Percentiles rank a stretch among this genome's conserved stretches.
Conservation (phyloP, 1,284 basidiomycete genomes). For the Boletus holoroseus region DNA sequence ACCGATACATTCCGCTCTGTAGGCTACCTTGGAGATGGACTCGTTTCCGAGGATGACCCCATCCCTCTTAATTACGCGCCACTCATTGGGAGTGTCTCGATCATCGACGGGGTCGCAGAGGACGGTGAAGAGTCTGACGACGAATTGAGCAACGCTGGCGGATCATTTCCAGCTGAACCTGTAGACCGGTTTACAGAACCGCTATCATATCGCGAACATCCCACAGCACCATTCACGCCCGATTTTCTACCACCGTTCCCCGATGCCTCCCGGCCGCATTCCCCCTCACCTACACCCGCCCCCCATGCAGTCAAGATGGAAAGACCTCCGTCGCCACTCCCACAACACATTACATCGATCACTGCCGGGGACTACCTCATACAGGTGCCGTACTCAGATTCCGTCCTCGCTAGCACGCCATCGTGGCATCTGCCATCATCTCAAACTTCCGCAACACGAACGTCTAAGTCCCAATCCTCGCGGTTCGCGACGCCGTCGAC, state of each 20-base stretch:
- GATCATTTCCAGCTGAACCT: conserved; percentile 12
- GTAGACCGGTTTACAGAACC: conserved; percentile 17
- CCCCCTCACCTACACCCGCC: conserved; percentile 33
- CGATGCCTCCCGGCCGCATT: conserved; percentile 41
- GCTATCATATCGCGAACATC: conserved; percentile 27
- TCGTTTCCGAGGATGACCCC: conserved; percentile 49
- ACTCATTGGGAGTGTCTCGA: conserved; percentile 2
- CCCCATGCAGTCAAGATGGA: conserved; percentile 34
- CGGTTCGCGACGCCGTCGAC: conserved; percentile 42
- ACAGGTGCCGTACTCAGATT: conserved; percentile 64
- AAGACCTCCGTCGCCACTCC: conserved; percentile 28
- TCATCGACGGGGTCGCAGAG: conserved; percentile 37
- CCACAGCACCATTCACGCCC: conserved; percentile 20
- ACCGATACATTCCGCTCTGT: conserved; percentile 18
- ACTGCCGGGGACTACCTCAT: conserved; percentile 53
- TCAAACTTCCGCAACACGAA: conserved; percentile 27
- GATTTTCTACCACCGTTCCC: conserved; percentile 39
- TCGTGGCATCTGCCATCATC: conserved; percentile 64
- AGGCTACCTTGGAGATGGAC: conserved; percentile 60
- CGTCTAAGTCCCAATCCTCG: conserved; percentile 17
- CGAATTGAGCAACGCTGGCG: conserved; percentile 22
- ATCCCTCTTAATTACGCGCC: conserved; percentile 53
- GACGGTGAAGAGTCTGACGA: conserved; percentile 38
- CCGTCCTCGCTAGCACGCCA: conserved; percentile 53
- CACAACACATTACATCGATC: conserved; percentile 32